Conservation (phyloP, 345 rosid genomes). For the Capsella bursapastoris region DNA sequence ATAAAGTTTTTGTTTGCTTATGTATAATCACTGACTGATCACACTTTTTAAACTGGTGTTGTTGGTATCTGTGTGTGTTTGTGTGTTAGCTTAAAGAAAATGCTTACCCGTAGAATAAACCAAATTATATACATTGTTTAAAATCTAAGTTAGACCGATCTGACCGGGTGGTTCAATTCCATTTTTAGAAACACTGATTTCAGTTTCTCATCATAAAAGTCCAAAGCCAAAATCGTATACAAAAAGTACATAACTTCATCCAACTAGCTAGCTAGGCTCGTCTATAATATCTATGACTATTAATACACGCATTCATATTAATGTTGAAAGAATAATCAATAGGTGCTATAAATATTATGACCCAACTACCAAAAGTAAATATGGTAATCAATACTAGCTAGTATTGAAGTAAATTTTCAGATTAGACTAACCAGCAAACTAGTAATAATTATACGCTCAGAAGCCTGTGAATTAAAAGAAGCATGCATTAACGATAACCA, state of each 20-base stretch:
- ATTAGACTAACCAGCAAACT: constrained; percentile 40
- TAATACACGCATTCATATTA: constrained; percentile 27
- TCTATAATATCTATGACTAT: constrained; percentile 23
- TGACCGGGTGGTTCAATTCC: background rate
- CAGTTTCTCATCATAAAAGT: constrained; percentile 3
- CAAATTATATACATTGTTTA: constrained; percentile 1
- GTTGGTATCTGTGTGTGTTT: background rate
- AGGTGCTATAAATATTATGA: constrained; percentile 39
- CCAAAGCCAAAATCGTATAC: constrained; percentile 17
- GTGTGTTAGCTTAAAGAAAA: background rate
- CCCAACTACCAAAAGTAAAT: constrained; percentile 46
- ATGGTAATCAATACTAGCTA: constrained; percentile 26
- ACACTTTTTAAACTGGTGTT: background rate
- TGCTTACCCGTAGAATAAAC: background rate
- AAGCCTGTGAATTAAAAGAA: constrained; percentile 18
- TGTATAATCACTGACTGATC: background rate
- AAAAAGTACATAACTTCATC: constrained; percentile 19
- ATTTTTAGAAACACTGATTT: background rate
- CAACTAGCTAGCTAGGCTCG: constrained; percentile 27
- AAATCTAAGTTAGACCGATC: background rate
- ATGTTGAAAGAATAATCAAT: constrained; percentile 38
- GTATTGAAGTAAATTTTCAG: constrained; percentile 20
- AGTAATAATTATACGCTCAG: constrained; percentile 33
- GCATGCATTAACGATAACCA: constrained; percentile 13
- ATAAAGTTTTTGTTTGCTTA: background rate